Conservation (phyloP, 768 basidiomycete genomes). For the Gymnopilus dilepis region DNA sequence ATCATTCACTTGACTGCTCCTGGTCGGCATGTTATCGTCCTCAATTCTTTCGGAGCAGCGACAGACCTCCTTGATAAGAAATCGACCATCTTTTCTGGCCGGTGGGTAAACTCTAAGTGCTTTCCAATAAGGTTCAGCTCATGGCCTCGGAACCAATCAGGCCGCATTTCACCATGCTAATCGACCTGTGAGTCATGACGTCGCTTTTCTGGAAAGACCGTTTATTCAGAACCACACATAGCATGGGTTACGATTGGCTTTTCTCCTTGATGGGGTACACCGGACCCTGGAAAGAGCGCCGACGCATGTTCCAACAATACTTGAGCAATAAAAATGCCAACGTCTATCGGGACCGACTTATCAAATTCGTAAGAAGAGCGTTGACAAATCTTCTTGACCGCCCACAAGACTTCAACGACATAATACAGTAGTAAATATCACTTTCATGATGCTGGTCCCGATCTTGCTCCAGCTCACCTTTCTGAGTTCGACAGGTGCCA, state of each 20-base stretch:
- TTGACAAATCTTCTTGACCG: slow-evolving; percentile 33
- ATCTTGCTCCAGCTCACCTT: too few species aligned
- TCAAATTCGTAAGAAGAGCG: slow-evolving; percentile 32
- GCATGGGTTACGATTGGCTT: slow-evolving; percentile 45
- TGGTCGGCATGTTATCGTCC: slow-evolving; percentile 38
- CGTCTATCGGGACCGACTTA: slow-evolving; percentile 33
- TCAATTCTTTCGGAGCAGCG: slow-evolving; percentile 40
- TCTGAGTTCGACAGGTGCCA: slow-evolving; percentile 44
- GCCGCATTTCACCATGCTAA: slow-evolving; percentile 33
- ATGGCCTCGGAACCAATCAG: slow-evolving; percentile 18
- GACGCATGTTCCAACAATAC: slow-evolving; percentile 44
- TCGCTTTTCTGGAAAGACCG: too few species aligned
- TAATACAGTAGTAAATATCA: slow-evolving; percentile 38
- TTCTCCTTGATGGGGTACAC: slow-evolving; percentile 44
- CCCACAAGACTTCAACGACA: slow-evolving; percentile 41
- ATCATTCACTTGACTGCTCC: slow-evolving; percentile 35
- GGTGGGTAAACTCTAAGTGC: slow-evolving; percentile 25
- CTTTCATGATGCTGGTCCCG: neutral
- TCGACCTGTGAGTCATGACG: slow-evolving; percentile 5
- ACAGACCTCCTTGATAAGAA: slow-evolving; percentile 46
- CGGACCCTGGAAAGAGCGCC: slow-evolving; percentile 40
- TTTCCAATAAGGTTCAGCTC: neutral
- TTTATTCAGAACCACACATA: too few species aligned
- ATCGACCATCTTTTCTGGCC: slow-evolving; percentile 46
- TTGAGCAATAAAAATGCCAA: slow-evolving; percentile 29